A percentile compares a stretch with the other conserved stretches of the same genome.
Evolutionary conservation across 2,329 filamentous ascomycete species (phyloP).

Genomic region (Phyllosticta ampelicida): DNA sequence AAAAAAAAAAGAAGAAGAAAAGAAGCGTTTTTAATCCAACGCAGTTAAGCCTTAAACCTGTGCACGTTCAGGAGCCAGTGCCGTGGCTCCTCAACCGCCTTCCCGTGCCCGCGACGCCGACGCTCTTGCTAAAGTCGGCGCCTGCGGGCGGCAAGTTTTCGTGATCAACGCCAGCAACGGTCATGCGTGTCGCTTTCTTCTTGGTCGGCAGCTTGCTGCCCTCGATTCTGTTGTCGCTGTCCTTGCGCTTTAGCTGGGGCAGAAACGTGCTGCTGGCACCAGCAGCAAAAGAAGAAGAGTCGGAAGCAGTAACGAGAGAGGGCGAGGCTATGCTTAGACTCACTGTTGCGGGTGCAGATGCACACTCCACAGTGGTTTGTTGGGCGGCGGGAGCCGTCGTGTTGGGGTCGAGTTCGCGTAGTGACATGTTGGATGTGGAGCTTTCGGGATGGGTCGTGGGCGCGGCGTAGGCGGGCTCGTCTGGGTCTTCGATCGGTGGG

Average conservation of each 20-base stretch:
- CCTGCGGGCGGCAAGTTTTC: slow-evolving; percentile 26
- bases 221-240: slow-evolving; percentile 22
- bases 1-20: not conserved
- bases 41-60: not conserved
- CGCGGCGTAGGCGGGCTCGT: slow-evolving; percentile 9
- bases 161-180: slow-evolving; percentile 30
- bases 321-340: slow-evolving; percentile 2
- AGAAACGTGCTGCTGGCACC: slow-evolving; percentile 12
- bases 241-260: slow-evolving; percentile 35
- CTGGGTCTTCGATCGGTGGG: slow-evolving; percentile 16
- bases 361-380: slow-evolving; percentile 13
- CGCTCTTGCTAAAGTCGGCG: slow-evolving; percentile 30
- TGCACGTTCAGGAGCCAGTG: not conserved
- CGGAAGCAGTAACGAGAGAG: slow-evolving; percentile 17
- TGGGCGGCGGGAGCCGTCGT: slow-evolving; percentile 23
- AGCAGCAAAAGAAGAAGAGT: slow-evolving; percentile 9
- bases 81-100: slow-evolving; percentile 9
- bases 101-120: slow-evolving; percentile 17
- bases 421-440: slow-evolving; percentile 20
- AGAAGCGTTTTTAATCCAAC: not conserved
- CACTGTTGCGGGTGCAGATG: slow-evolving; percentile 21
- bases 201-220: slow-evolving; percentile 34
- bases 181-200: slow-evolving; percentile 28
- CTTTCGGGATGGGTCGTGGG: slow-evolving; percentile 9
- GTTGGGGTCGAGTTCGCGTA: slow-evolving; percentile 41